Evolutionary conservation across 441 rosid species (phyloP).

Genomic region (Erysimum pusillum): DNA sequence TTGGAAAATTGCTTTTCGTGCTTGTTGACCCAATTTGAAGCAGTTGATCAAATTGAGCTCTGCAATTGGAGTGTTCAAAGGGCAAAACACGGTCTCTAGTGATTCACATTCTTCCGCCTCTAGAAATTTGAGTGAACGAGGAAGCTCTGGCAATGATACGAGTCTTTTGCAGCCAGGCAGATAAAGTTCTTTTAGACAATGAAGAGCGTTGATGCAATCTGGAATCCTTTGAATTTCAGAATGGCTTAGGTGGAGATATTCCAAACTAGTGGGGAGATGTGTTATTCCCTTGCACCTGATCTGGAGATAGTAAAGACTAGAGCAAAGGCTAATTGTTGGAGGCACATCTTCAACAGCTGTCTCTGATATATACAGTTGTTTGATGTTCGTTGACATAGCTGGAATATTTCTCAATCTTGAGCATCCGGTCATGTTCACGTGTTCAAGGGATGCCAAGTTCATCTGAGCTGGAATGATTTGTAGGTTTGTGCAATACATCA

Average conservation of each 20-base stretch:
- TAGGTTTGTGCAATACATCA: background rate
- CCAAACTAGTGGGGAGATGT: background rate
- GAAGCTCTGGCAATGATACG: too few relatives aligned
- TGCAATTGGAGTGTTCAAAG: background rate
- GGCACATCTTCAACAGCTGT: background rate
- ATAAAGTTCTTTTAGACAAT: too few relatives aligned
- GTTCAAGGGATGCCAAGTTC: constrained; percentile 53
- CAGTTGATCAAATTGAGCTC: background rate
- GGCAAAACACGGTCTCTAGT: background rate
- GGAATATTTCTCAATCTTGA: background rate
- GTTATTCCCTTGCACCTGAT: background rate
- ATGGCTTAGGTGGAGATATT: too few relatives aligned
- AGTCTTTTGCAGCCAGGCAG: too few relatives aligned
- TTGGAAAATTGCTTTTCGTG: background rate
- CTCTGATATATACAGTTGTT: rapidly evolving
- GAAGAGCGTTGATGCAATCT: too few relatives aligned
- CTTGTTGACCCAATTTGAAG: background rate
- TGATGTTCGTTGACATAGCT: background rate
- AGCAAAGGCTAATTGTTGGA: constrained; percentile 1
- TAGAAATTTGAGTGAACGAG: too few relatives aligned
- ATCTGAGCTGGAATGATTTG: constrained; percentile 24
- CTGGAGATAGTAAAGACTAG: background rate
- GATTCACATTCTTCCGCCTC: too few relatives aligned
- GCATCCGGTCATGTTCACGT: rapidly evolving
- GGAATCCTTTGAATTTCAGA: too few relatives aligned